Base-by-base conservation (phyloP, 176 grass and related monocot species). In the Elymus sibiricus region DNA sequence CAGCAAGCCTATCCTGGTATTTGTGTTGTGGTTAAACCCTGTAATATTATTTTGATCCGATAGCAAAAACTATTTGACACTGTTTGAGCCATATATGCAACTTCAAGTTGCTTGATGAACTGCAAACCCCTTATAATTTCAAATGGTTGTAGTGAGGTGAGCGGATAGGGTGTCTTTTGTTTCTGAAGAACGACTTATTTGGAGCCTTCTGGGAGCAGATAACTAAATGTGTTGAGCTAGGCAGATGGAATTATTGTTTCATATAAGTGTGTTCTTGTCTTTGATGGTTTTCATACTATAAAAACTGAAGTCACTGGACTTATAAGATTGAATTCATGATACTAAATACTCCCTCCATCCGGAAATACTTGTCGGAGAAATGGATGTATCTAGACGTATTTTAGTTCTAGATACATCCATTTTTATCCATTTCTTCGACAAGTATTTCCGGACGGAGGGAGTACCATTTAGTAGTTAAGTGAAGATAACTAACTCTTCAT, bases 121-220 rank as follows among this genome's bases (percentile, higher is more conserved):
- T 6, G 21, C 0, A 26, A 74, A 32, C 22, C 9, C 32, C n/a
- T 38, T 28, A 32, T 32, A 32, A 17, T 29, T 84, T 3, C 5
- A 15, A 85, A 65, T 88, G 55, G 35, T 63, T 84, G 27, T 37
- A 53, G 49, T 37, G 47, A 60, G 71, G 11, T 79, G 12, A 64
- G 39, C 11, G 17, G 39, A 70, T 11, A 65, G 70, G 17, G 24
- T 15, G 37, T 24, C 11, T 59, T 62, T 82, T 67, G 44, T 19
- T 43, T 25, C 32, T 87, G 55, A 53, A 19, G 74, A 58, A 67
- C 19, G 35, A 34, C 12, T 82, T 72, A 82, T 32, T 32, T 32
- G 31, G 47, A 62, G 13, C 32, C 73, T 7, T 7, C 5, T 32
- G 8, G 55, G 79, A 53, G 43, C 17, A 19, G 51, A 85, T n/a